Conservation (phyloP, 257 asterid species). For the Eucommia ulmoides region DNA sequence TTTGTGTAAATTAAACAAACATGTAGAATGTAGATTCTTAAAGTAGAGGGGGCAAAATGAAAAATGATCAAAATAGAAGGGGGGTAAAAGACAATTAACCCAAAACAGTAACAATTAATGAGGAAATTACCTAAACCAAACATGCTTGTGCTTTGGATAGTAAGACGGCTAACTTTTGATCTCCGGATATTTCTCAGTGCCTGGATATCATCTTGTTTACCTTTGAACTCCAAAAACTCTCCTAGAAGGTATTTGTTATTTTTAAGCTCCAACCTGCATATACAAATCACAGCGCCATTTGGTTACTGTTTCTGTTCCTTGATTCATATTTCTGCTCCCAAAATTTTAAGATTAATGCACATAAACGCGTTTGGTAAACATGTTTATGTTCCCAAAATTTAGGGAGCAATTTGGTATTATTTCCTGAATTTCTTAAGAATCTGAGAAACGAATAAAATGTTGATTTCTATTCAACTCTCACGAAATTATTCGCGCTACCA, state of each 20-base stretch:
- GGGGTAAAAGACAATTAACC: not conserved
- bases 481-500: too few species aligned
- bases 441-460: not conserved
- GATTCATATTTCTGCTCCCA: too few species aligned
- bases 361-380: not conserved
- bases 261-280: constrained; percentile 74
- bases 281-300: too few species aligned
- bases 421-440: not conserved
- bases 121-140: constrained; percentile 61
- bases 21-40: not conserved
- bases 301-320: too few species aligned
- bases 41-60: not conserved
- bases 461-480: too few species aligned
- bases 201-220: constrained; percentile 68
- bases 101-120: not conserved
- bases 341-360: too few species aligned
- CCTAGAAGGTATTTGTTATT: constrained; percentile 66
- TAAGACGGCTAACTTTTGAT: constrained; percentile 71
- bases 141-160: constrained; percentile 89
- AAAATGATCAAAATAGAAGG: not conserved
- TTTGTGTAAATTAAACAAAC: not conserved
- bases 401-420: not conserved
- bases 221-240: constrained; percentile 82
- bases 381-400: not conserved
- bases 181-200: constrained; percentile 55